Evolutionary conservation across 768 basidiomycete genomes (phyloP).

Genomic region (Suillus discolor): DNA sequence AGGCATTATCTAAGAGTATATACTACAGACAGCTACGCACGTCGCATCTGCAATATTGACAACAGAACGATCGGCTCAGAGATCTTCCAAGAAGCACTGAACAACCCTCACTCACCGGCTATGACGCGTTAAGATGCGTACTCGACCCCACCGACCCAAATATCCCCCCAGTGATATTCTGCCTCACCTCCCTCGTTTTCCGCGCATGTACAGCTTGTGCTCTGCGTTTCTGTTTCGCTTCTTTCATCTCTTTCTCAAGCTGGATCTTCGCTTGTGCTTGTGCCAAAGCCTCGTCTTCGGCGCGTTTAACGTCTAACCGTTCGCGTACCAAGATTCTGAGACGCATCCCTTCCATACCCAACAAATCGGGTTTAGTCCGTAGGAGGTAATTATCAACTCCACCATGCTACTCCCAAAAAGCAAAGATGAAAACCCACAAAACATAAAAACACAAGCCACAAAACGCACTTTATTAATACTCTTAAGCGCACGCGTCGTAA

Average conservation of each 20-base stretch:
- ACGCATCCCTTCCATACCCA: conserved; percentile 45
- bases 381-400: conserved; percentile 72
- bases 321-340: conserved; percentile 46
- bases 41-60: not conserved
- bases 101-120: not conserved
- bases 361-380: conserved; percentile 41
- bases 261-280: conserved; percentile 7
- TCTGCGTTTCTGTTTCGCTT: conserved; percentile 4
- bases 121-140: not conserved
- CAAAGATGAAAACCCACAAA: conserved; percentile 2
- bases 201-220: not conserved
- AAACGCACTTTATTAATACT: conserved; percentile 77
- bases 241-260: conserved; percentile 7
- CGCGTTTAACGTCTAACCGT: conserved; percentile 22
- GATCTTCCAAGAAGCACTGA: not conserved
- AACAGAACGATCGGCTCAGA: not conserved
- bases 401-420: conserved; percentile 47
- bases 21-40: not conserved
- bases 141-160: conserved; percentile 3
- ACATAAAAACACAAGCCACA: not conserved
- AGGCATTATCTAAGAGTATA: not conserved
- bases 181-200: not conserved
- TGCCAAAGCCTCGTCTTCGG: conserved; percentile 11
- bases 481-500: conserved; percentile 75
- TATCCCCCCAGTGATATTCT: not conserved